phyloP scores from a whole-genome alignment of 1,284 basidiomycete species.

The Ceratobasidium sp. region DNA sequence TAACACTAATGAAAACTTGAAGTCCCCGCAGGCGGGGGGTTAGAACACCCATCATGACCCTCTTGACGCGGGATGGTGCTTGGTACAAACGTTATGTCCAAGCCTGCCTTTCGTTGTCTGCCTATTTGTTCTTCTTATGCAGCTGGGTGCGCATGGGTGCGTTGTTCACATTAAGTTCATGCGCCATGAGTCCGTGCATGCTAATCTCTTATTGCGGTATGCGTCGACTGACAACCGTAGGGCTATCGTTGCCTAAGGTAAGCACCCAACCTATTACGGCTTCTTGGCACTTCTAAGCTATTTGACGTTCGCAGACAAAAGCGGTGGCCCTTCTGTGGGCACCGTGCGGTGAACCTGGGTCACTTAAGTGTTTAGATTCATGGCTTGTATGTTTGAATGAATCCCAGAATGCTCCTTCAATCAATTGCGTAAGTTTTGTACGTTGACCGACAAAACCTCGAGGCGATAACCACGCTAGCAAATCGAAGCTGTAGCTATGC shows the following conservation, averaged over 20 bases:
- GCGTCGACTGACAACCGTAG: constrained; percentile 29
- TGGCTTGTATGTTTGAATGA: not conserved
- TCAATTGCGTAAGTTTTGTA: constrained; percentile 25
- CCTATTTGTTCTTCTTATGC: not conserved
- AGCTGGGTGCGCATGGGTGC: constrained; percentile 38
- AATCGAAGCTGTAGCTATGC: constrained; percentile 6
- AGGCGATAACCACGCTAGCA: not conserved
- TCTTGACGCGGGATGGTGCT: constrained; percentile 36
- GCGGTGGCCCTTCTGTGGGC: constrained; percentile 23
- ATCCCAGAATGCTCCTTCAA: constrained; percentile 14
- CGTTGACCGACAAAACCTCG: constrained; percentile 24
- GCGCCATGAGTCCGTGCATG: not conserved
- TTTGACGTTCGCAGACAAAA: constrained; percentile 14
- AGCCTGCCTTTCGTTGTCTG: not conserved
- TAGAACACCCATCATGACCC: constrained; percentile 30
- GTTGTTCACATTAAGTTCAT: not conserved
- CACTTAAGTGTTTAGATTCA: too few species aligned
- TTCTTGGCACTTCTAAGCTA: not conserved
- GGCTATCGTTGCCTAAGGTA: constrained; percentile 29
- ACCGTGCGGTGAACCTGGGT: constrained; percentile 1
- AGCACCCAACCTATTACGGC: not conserved
- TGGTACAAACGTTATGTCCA: constrained; percentile 9
- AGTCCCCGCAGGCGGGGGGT: constrained; percentile 5
- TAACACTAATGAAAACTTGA: constrained; percentile 24
- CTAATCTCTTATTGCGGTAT: not conserved